phyloP scores from a whole-genome alignment of 2,329 filamentous ascomycete genomes.

The Colletotrichum neosansevieriae region DNA sequence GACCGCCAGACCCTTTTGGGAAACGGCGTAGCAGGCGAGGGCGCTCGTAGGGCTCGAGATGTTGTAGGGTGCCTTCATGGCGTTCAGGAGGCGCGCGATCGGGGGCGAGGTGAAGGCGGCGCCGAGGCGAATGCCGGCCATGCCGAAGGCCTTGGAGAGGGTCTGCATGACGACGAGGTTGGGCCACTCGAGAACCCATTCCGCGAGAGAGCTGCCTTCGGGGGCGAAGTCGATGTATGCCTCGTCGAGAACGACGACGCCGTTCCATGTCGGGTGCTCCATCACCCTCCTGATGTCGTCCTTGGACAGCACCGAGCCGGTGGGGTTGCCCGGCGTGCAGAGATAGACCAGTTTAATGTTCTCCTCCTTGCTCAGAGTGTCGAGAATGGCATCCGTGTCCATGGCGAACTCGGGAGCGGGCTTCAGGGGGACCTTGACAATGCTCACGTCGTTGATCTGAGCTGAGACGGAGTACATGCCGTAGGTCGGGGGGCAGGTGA shows the following conservation, averaged over 20 bases:
- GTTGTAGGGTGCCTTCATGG: slow-evolving; percentile 96
- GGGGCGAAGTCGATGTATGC: slow-evolving; percentile 95
- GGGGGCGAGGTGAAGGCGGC: slow-evolving; percentile 82
- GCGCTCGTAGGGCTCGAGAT: slow-evolving; percentile 88
- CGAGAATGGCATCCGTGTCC: slow-evolving; percentile 76
- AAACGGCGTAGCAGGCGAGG: slow-evolving; percentile 80
- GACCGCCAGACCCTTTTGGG: slow-evolving; percentile 72
- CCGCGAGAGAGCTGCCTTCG: slow-evolving; percentile 81
- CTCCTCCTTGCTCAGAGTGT: slow-evolving; percentile 68
- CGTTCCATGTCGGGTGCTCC: slow-evolving; percentile 93
- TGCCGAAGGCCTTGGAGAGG: slow-evolving; percentile 95
- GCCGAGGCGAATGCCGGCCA: slow-evolving; percentile 92
- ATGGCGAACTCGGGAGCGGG: slow-evolving; percentile 79
- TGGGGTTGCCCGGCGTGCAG: slow-evolving; percentile 96
- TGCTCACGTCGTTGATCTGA: slow-evolving; percentile 89
- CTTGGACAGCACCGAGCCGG: slow-evolving; percentile 82
- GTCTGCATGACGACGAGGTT: slow-evolving; percentile 99
- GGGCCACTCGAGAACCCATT: slow-evolving; percentile 92
- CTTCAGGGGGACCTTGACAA: slow-evolving; percentile 88
- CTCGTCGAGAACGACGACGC: slow-evolving; percentile 92
- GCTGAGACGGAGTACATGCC: slow-evolving; percentile 98
- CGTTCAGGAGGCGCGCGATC: slow-evolving; percentile 87
- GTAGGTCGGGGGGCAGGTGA: slow-evolving; percentile 96
- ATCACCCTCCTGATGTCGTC: slow-evolving; percentile 79
- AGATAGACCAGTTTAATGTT: slow-evolving; percentile 91